phyloP scores from a whole-genome alignment of 73 alveolate genomes.

The Strombidium stylifer region DNA sequence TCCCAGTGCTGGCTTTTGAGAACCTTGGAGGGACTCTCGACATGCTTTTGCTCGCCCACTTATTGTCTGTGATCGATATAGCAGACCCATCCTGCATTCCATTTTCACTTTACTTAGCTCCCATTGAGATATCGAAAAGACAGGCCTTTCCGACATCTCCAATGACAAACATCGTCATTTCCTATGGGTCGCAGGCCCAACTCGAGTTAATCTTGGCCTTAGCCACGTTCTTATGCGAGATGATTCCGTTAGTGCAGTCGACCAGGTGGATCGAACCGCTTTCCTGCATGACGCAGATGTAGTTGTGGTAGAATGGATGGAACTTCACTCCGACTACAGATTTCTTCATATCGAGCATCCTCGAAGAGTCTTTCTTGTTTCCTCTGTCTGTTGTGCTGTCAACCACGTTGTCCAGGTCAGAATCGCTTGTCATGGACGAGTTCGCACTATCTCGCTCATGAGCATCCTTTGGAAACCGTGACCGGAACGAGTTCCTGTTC shows the following conservation, averaged over 20 bases:
- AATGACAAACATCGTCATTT: constrained; percentile 20
- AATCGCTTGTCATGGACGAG: no score
- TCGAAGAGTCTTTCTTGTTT: no score
- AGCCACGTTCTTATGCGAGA: constrained; percentile 39
- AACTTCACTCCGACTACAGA: constrained; percentile 28
- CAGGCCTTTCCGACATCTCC: constrained; percentile 59
- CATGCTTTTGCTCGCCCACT: neutral
- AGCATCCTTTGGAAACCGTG: no score
- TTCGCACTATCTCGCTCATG: no score
- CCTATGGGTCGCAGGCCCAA: constrained; percentile 48
- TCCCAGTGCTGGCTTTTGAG: neutral
- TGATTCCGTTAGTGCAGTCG: constrained; percentile 55
- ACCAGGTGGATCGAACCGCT: constrained; percentile 53
- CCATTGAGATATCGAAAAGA: constrained; percentile 14
- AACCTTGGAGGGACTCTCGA: neutral
- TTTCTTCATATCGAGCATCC: constrained; percentile 11
- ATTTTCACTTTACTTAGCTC: neutral
- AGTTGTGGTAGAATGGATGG: constrained; percentile 36
- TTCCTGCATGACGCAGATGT: constrained; percentile 47
- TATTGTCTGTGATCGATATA: neutral
- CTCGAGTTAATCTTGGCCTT: constrained; percentile 39
- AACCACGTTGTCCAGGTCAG: no score
- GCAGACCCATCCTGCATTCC: neutral
- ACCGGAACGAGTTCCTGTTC: no score
- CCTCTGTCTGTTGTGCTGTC: no score